phyloP scores from a whole-genome alignment of 345 rosid genomes.

The Abelmoschus esculentus region DNA sequence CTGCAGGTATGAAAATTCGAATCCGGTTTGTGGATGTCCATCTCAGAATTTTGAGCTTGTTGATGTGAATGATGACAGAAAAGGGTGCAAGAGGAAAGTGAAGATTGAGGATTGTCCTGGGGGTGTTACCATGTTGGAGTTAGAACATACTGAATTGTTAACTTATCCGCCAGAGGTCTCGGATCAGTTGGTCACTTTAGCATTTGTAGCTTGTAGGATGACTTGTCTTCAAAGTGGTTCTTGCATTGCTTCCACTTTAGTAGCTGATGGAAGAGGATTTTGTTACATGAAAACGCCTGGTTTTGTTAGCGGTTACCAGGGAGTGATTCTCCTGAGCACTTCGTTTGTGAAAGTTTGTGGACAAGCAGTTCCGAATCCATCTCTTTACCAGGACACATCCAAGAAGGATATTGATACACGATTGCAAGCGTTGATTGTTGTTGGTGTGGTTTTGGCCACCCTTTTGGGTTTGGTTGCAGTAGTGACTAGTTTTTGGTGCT shows the following conservation, averaged over 20 bases:
- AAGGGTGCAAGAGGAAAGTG: slow-evolving; percentile 50
- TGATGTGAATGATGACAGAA: slow-evolving; percentile 37
- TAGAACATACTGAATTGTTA: slow-evolving; percentile 36
- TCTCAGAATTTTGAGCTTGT: slow-evolving; percentile 47
- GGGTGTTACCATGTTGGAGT: slow-evolving; percentile 37
- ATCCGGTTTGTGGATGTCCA: slow-evolving; percentile 53
- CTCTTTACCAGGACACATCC: neutral
- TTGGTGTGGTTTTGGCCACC: slow-evolving; percentile 22
- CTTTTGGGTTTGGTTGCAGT: slow-evolving; percentile 28
- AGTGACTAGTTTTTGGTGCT: slow-evolving; percentile 43
- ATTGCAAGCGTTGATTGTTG: slow-evolving; percentile 30
- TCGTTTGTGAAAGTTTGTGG: slow-evolving; percentile 56
- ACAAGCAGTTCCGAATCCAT: slow-evolving; percentile 33
- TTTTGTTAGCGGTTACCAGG: slow-evolving; percentile 48
- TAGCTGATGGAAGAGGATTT: slow-evolving; percentile 50
- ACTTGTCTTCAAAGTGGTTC: slow-evolving; percentile 36
- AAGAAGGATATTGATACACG: slow-evolving; percentile 18
- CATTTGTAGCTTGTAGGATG: slow-evolving; percentile 35
- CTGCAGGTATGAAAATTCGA: slow-evolving; percentile 38
- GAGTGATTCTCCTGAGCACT: slow-evolving; percentile 38
- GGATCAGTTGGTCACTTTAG: slow-evolving; percentile 11
- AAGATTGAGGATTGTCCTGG: slow-evolving; percentile 42
- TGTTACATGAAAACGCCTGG: slow-evolving; percentile 49
- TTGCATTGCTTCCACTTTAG: slow-evolving; percentile 46
- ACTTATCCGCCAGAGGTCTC: slow-evolving; percentile 24